These are phyloP conservation scores for Tulasnella sp. DNA, from an alignment of 768 basidiomycete species.

Conservation along the genomic window DNA sequence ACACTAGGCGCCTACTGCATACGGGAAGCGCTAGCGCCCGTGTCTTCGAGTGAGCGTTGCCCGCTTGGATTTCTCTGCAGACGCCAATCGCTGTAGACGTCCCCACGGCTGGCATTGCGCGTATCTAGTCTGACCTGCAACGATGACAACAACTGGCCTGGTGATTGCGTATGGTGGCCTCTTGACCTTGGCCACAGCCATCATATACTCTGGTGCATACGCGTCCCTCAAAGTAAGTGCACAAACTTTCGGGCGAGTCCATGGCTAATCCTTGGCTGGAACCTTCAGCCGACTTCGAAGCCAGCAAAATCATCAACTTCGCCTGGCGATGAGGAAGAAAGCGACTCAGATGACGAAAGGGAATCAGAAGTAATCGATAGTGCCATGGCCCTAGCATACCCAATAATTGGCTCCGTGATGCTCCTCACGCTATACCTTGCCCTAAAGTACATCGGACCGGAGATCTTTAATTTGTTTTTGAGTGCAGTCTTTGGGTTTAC, in stretches of 20 bases:
- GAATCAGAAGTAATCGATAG: slow-evolving; percentile 41
- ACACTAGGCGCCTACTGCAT: no score
- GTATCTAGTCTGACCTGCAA: background rate
- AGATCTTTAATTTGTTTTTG: background rate
- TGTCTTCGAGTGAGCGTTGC: no score
- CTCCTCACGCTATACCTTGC: slow-evolving; percentile 60
- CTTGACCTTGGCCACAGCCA: slow-evolving; percentile 49
- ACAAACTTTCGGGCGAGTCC: slow-evolving; percentile 11
- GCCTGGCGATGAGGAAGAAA: slow-evolving; percentile 20
- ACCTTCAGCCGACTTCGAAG: background rate
- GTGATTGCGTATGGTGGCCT: slow-evolving; percentile 52
- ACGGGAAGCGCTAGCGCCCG: no score
- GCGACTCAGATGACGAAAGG: slow-evolving; percentile 43
- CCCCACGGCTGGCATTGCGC: background rate
- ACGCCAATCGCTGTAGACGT: no score
- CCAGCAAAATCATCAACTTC: background rate
- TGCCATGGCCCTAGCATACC: slow-evolving; percentile 28
- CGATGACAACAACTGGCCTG: slow-evolving; percentile 4
- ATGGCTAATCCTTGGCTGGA: background rate
- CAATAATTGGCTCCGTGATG: slow-evolving; percentile 45
- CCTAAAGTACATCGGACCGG: slow-evolving; percentile 59
- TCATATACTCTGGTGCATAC: slow-evolving; percentile 61
- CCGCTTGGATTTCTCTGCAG: no score
- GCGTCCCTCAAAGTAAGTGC: slow-evolving; percentile 54
- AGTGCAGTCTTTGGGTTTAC: slow-evolving; percentile 1